Conservation (phyloP, 352 stramenopile species). For the Globisporangium takayamanum region DNA sequence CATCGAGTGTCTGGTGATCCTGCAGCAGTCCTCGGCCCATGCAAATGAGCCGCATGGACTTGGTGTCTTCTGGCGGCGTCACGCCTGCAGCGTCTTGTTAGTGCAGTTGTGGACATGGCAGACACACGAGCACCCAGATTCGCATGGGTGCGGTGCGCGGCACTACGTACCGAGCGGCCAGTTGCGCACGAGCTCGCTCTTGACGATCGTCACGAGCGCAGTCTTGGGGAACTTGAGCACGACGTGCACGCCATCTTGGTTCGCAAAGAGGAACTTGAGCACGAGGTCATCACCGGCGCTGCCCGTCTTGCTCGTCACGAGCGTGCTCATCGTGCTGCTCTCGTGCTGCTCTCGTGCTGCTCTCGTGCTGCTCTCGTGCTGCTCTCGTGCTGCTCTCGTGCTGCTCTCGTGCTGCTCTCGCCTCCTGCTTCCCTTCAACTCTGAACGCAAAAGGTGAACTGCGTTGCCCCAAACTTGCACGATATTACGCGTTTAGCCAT, state of each 20-base stretch:
- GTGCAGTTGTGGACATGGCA: background rate
- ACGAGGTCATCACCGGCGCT: conserved; percentile 44
- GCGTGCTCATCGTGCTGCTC: conserved; percentile 7
- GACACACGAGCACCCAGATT: background rate
- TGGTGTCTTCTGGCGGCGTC: conserved; percentile 36
- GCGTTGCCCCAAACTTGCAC: background rate
- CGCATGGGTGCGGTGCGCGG: background rate
- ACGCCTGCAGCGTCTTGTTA: conserved; percentile 23
- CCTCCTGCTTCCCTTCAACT: background rate
- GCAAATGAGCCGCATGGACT: conserved; percentile 88
- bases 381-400: background rate
- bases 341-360: background rate
- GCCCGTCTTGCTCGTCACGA: conserved; percentile 15
- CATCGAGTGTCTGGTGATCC: conserved; percentile 81
- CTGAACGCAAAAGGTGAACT: background rate
- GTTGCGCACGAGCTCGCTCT: conserved; percentile 54
- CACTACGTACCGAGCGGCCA: conserved; percentile 47
- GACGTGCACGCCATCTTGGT: conserved; percentile 69
- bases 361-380: background rate
- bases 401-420: background rate
- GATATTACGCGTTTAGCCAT: too few relatives aligned
- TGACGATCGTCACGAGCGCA: conserved; percentile 48
- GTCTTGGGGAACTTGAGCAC: conserved; percentile 48
- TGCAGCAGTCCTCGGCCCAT: conserved; percentile 93
- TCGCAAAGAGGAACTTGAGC: conserved; percentile 85